A percentile compares a stretch with the other conserved stretches of the same genome.
Conservation (phyloP, 169 alveolate species). For the Plasmodium gallinaceum region DNA sequence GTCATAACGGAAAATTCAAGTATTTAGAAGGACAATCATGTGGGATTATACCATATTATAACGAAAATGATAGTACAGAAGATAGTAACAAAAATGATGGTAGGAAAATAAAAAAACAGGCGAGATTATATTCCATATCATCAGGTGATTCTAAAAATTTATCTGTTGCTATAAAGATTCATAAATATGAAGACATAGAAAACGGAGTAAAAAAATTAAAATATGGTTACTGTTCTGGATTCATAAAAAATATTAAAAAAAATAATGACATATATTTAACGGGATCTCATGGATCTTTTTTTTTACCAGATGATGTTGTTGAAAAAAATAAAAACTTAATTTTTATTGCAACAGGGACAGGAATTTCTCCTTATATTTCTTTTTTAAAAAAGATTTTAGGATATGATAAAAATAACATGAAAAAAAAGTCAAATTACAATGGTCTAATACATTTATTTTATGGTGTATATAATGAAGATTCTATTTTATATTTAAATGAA, state of each 20-base stretch:
- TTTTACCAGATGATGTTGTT: conserved; percentile 36
- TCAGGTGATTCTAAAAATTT: conserved; percentile 38
- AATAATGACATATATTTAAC: conserved; percentile 73
- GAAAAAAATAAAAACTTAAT: conserved; percentile 73
- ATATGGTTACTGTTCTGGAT: conserved; percentile 73
- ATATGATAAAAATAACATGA: conserved; percentile 4
- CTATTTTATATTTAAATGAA: conserved; percentile 77
- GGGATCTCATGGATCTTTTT: conserved; percentile 63
- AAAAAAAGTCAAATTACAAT: conserved; percentile 10
- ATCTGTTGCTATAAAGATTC: conserved; percentile 53
- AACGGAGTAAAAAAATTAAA: conserved; percentile 2
- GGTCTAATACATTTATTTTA: conserved; percentile 68
- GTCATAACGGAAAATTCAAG: conserved; percentile 73
- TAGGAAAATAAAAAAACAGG: not conserved
- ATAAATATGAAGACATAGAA: conserved; percentile 27
- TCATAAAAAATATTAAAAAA: conserved; percentile 46
- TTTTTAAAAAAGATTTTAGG: conserved; percentile 74
- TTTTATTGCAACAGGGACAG: conserved; percentile 86
- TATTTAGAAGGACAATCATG: conserved; percentile 84
- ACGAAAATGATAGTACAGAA: not conserved
- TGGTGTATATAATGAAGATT: conserved; percentile 80
- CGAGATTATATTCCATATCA: conserved; percentile 64
- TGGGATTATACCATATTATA: conserved; percentile 83
- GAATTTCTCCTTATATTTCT: conserved; percentile 82
- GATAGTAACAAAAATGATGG: not conserved